phyloP scores from a whole-genome alignment of 176 grass and related monocot genomes.

The Themeda triandra region DNA sequence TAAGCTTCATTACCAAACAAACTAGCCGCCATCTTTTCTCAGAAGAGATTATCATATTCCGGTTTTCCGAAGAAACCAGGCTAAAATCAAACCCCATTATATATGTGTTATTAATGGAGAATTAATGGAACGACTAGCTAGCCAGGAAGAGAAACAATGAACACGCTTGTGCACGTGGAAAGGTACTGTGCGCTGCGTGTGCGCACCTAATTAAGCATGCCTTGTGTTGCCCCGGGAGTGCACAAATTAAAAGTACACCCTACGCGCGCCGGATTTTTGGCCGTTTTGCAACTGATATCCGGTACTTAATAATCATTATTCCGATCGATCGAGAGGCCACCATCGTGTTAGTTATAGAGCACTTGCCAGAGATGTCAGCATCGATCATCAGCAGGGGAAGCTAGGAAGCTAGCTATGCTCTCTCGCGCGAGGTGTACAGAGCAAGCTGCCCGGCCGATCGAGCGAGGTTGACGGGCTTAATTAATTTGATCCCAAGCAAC shows the following conservation, averaged over 20 bases:
- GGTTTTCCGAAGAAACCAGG: background rate
- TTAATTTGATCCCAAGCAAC: conserved; percentile 36
- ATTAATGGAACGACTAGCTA: background rate
- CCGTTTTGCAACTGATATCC: conserved; percentile 14
- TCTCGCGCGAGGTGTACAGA: background rate
- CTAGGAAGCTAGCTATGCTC: background rate
- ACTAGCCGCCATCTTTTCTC: background rate
- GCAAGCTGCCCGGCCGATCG: background rate
- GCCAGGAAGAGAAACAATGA: background rate
- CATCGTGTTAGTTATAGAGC: conserved; percentile 35
- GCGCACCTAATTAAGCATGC: background rate
- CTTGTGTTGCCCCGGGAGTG: background rate
- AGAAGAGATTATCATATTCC: background rate
- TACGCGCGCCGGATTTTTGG: background rate
- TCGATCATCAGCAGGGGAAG: background rate
- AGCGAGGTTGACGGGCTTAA: background rate
- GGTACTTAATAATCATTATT: background rate
- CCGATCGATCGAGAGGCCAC: background rate
- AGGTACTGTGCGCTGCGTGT: background rate
- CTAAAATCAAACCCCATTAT: background rate
- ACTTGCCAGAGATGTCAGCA: conserved; percentile 18
- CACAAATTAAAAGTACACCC: background rate
- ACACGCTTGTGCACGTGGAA: background rate
- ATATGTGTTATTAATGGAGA: background rate
- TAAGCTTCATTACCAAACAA: too few species aligned